Base-by-base conservation (phyloP, 768 basidiomycete species). In the Hebeloma cylindrosporum region DNA sequence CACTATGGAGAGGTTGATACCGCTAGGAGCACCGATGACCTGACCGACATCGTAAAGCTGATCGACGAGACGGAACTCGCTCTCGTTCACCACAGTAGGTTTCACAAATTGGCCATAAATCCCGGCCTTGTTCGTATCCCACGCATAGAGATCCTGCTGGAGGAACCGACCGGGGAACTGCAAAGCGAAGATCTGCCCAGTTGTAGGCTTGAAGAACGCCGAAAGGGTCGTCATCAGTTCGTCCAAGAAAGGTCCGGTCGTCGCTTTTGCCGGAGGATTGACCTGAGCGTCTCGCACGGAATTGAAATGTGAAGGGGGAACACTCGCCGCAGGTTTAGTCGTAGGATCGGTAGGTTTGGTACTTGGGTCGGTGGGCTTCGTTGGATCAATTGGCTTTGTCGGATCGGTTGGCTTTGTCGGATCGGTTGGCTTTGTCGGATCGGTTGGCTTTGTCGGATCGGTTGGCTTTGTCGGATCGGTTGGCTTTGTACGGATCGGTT, bases 51-150 rank as follows among this genome's bases (percentile, higher is more conserved):
- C 57, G 41, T 58, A 61, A 4, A 63, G 48, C 43, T 63, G 58
- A 36, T 63, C 61, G 2, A 57, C 58, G 9, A 63, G 54, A 4
- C 60, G 40, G 36, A 63, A 63, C 32, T 63, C 61, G 32, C 56
- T 50, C 43, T 63, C 60, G 43, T 59, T 62, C 23, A 62, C 61
- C 1, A 48, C 58, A 1, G 54, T 55, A 2, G 61, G 61, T 43
- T 62, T 62, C 39, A 59, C 38, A 44, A 62, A 60, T 34, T 57
- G 59, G 7, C 60, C 59, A 44, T 62, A 62, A n/a, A 58, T 50
- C 1, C 61, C 61, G 4, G 60, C 59, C 9, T 16, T 34, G 4
- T 40, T 40, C 10, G 57, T 57, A 30, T 61, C 56, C 59, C 60
- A 63, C 10, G 60, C 61, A 39, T 58, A 63, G 23, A 46, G 48